These are phyloP conservation scores for Trametes gibbosa DNA, from an alignment of 768 basidiomycete genomes.

Conservation along the genomic window DNA sequence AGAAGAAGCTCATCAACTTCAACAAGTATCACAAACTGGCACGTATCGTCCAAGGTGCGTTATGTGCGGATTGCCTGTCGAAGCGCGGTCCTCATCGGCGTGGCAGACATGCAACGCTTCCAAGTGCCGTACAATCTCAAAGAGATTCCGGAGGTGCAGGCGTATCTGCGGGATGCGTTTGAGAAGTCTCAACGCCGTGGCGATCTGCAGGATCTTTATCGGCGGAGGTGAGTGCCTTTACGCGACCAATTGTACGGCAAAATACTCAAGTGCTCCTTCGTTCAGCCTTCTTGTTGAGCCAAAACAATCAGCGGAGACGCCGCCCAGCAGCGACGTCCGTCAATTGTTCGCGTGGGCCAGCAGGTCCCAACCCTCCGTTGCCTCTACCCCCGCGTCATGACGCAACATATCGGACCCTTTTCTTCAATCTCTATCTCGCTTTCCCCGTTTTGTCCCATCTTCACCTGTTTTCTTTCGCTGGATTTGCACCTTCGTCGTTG, in stretches of 20 bases:
- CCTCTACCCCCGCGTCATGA: conserved; percentile 36
- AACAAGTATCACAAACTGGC: conserved; percentile 94
- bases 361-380: conserved; percentile 44
- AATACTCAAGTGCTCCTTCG: background rate
- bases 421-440: background rate
- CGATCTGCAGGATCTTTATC: conserved; percentile 83
- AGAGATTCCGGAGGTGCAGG: conserved; percentile 86
- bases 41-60: conserved; percentile 74
- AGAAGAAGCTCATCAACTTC: conserved; percentile 87
- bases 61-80: background rate
- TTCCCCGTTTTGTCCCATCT: background rate
- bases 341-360: conserved; percentile 80
- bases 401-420: background rate
- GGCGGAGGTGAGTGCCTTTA: conserved; percentile 60
- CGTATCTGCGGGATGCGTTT: conserved; percentile 70
- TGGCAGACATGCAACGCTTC: conserved; percentile 85
- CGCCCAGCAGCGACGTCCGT: conserved; percentile 64
- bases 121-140: conserved; percentile 85
- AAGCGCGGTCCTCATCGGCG: background rate
- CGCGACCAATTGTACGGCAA: background rate
- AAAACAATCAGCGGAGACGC: conserved; percentile 70
- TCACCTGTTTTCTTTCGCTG: background rate
- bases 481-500: conserved; percentile 3
- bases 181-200: conserved; percentile 73
- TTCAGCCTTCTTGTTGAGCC: conserved; percentile 71